Percentiles rank a stretch among this genome's conserved stretches.
Conservation (phyloP, 2,329 filamentous ascomycete species). For the Zymoseptoria crescenta region DNA sequence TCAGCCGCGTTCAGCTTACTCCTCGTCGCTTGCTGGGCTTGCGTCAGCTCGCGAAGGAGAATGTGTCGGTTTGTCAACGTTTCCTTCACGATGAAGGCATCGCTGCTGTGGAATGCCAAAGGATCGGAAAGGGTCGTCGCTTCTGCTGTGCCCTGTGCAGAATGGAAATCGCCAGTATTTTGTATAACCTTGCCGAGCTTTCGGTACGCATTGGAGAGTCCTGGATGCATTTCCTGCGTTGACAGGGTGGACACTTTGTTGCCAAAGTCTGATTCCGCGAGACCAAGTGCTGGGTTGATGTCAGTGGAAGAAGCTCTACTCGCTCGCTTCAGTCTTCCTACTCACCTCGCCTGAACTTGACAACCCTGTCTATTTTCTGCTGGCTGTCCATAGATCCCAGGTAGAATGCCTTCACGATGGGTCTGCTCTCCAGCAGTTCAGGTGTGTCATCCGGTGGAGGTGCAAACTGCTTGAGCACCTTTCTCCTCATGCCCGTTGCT, state of each 20-base stretch:
- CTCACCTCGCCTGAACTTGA: slow-evolving; percentile 83
- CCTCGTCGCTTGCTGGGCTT: slow-evolving; percentile 78
- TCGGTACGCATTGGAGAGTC: slow-evolving; percentile 81
- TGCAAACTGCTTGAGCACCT: slow-evolving; percentile 96
- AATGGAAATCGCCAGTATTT: slow-evolving; percentile 88
- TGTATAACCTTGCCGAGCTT: slow-evolving; percentile 93
- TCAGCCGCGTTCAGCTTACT: slow-evolving; percentile 81
- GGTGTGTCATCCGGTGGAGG: slow-evolving; percentile 95
- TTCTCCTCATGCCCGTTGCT: slow-evolving; percentile 86
- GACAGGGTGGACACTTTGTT: slow-evolving; percentile 81
- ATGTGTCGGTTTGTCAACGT: slow-evolving; percentile 97
- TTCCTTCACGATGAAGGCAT: slow-evolving; percentile 97
- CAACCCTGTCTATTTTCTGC: slow-evolving; percentile 90
- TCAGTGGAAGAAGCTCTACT: slow-evolving; percentile 24
- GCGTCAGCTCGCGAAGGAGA: slow-evolving; percentile 81
- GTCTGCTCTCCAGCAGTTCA: slow-evolving; percentile 81
- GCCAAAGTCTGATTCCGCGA: slow-evolving; percentile 88
- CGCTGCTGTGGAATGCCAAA: slow-evolving; percentile 87
- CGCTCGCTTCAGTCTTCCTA: slow-evolving; percentile 3
- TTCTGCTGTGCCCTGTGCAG: slow-evolving; percentile 91
- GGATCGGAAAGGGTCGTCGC: slow-evolving; percentile 91
- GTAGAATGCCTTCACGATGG: slow-evolving; percentile 91
- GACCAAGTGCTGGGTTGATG: slow-evolving; percentile 63
- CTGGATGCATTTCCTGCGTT: slow-evolving; percentile 81
- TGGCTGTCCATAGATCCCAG: slow-evolving; percentile 92